Evolutionary conservation across 2,329 filamentous ascomycete genomes (phyloP), one percentile per base, ranked within the genome.

Genomic region (Magnaporthiopsis rhizophila): DNA sequence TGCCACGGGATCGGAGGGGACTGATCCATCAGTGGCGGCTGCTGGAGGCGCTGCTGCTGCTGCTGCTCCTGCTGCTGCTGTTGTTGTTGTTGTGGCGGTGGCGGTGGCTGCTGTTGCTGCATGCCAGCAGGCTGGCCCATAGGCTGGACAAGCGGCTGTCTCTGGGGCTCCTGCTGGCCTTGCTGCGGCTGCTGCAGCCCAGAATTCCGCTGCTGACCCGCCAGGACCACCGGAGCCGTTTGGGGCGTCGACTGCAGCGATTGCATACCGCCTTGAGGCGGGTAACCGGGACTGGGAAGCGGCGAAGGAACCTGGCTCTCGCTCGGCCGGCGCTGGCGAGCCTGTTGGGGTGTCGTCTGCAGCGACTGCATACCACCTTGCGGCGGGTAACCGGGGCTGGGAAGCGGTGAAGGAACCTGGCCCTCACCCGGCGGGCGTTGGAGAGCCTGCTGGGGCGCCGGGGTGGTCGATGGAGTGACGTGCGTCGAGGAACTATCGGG

Each of bases 1-100:
- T 59, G 57, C 62, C 62, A 63, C 26, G 62, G 62, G 18, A 63
- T 63, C 62, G 53, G 30, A 4, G 60, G 56, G 4, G 57, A 57
- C 18, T 58, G 61, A 7, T 36, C 58, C n/a, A 57, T 56, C 30
- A 57, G 15, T 6, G 60, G 26, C 30, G 59, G 59, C 15, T 60
- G 64, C 6, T 58, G 65, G 21, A 45, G 21, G n/a, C 8, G 36
- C 62, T 59, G 34, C 15, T 57, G 50, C 24, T 65, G 64, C 6
- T 30, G 30, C 30, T 30, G 30, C n/a, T n/a, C n/a, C 15, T 57
- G 50, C 24, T 65, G 64, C 6, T 30, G 30, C 30, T 30, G 30
- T 30, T 4, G 30, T 30, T 30, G 30, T 7, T 30, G 30, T 7
- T 30, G 30, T 30, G 3, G 30, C 30, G 2, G 30, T 7, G 3